Evolutionary conservation across 768 basidiomycete genomes (phyloP), one percentile per base, ranked within the genome.

Genomic region (Psilocybe sp.): DNA sequence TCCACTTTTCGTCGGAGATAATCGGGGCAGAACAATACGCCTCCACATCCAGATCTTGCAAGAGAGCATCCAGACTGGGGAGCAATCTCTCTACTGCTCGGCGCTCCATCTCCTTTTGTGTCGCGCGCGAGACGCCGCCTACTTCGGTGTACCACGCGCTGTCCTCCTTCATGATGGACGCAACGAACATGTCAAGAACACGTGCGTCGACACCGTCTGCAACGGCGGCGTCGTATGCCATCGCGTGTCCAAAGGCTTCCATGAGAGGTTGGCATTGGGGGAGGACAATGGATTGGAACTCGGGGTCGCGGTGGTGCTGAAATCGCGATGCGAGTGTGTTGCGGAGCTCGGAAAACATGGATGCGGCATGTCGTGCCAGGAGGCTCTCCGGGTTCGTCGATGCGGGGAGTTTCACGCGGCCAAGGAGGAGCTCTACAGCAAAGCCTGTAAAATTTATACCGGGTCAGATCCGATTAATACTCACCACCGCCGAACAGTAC

Each of bases 211-310:
- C 38, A 1, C 60, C 60, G 1, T 45, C 57, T 0, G 46, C 54
- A 2, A 69, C 47, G 1, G 70, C 76, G 0, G 73, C 73, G 1
- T 75, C 73, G 49, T 75, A 75, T 1, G 76, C 73, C 47, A 77
- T 65, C 1, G 75, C 68, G 53, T 76, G 70, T 1, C 77, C 78
- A 46, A 78, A 71, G 5, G 76, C 72, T 44, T 72, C 66, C 28
- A 78, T 52, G 0, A 74, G 46, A 1, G 50, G 48, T 35, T 72
- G 67, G 47, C 75, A 73, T 16, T 64, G 64, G 0, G 77, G 78
- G 16, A 80, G 70, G 14, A 78, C 28, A 20, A 64, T 58, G 6
- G 60, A 58, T 50, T 70, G 65, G 51, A 73, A 67, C 0, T 59
- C 55, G 1, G 56, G 49, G 47, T 63, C 64, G 16, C 74, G 70